Evolutionary conservation across 257 asterid species (phyloP), one percentile per base, ranked within the genome.

Genomic region (Ajuga chamaepitys): DNA sequence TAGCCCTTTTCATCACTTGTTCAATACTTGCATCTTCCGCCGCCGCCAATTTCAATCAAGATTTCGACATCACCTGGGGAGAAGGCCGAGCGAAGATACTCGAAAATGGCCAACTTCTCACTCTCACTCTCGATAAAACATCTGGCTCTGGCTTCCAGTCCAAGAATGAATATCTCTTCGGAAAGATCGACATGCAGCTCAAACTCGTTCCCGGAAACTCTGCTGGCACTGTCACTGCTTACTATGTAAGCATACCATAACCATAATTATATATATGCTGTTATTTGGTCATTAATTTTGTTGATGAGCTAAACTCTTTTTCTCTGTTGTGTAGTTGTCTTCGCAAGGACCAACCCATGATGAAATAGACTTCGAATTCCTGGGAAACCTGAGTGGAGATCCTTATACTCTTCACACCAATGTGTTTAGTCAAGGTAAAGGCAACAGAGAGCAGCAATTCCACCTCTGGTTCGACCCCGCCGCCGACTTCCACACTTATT

Each of bases 401-500:
- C 87, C 80, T 8, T 78, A 82, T 10, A 75, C 35, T 35, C 75
- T 82, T 25, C 82, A 82, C 62, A 82, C 84, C 4, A 82, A 82
- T 17, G 82, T 82, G 25, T 78, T 65, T 13, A 58, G 73, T 41
- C 82, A 82, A 40, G 84, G 82, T 4, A 78, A 79, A 28, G 87
- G 85, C 2, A 24, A 30, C 12, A 47, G 82, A 28, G 87, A 82
- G 71, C 87, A 82, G 55, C 87, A 79, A 7, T 82, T 82, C 62
- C 28, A 70, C 17, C 75, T 79, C 14, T 79, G 87, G 87, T 82
- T 82, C 64, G 81, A 82, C 64, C 87, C 85, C 0, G 76, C 87
- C 0, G 70, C 81, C 1, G 79, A 79, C 67, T 82, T 78, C 58
- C 87, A 79, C 70, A 77, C 79, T 14, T 82, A 78, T 21, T 79